Conservation (phyloP, 2,329 filamentous ascomycete genomes). For the Sphaerulina musiva region DNA sequence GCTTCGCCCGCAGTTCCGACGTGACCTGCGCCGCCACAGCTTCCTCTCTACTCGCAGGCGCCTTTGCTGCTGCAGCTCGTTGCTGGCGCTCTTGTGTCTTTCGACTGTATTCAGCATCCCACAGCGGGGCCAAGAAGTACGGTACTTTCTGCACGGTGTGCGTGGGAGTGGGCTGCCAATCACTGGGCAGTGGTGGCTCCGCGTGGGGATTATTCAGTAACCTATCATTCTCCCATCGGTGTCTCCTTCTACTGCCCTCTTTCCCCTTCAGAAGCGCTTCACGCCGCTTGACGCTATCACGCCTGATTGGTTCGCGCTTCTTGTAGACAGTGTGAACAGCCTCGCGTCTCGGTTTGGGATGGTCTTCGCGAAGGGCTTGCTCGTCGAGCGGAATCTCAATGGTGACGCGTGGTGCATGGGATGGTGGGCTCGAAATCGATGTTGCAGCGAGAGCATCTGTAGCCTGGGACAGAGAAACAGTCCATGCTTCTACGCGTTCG, state of each 20-base stretch:
- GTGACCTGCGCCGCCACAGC: conserved; percentile 55
- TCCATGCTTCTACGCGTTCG: conserved; percentile 43
- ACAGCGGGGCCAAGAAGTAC: conserved; percentile 81
- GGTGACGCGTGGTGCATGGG: conserved; percentile 40
- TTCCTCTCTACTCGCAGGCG: conserved; percentile 44
- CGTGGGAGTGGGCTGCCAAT: conserved; percentile 79
- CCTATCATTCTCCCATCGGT: conserved; percentile 93
- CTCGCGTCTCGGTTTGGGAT: conserved; percentile 20
- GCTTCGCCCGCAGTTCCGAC: conserved; percentile 68
- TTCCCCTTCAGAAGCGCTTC: conserved; percentile 81
- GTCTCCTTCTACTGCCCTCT: conserved; percentile 76
- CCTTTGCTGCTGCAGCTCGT: conserved; percentile 41
- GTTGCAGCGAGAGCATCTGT: conserved; percentile 40
- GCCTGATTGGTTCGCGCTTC: conserved; percentile 50
- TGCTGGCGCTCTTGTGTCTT: conserved; percentile 30
- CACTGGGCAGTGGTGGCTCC: conserved; percentile 70
- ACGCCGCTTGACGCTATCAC: conserved; percentile 59
- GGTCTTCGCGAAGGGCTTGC: conserved; percentile 29
- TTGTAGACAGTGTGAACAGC: conserved; percentile 37
- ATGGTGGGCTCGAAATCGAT: conserved; percentile 33
- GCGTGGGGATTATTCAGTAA: conserved; percentile 80
- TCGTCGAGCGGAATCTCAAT: conserved; percentile 73
- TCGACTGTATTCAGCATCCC: conserved; percentile 56
- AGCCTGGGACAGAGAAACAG: conserved; percentile 40
- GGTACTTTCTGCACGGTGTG: conserved; percentile 72